Conservation (phyloP, 352 stramenopile genomes). For the Albugo laibachii region DNA sequence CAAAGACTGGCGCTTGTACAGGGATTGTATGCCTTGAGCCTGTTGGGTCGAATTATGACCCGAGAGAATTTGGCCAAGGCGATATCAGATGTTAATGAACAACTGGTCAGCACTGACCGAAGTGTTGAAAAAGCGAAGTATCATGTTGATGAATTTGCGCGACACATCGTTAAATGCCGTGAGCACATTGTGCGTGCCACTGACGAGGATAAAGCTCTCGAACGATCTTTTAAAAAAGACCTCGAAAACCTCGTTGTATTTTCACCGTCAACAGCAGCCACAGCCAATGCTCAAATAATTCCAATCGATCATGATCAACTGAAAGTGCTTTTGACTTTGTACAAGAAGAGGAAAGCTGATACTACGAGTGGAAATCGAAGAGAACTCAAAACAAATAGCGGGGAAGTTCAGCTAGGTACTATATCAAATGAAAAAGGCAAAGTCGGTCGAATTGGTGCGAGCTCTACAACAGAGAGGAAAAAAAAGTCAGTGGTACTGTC, state of each 20-base stretch:
- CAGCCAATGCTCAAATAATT: constrained; percentile 12
- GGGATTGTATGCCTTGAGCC: constrained; percentile 46
- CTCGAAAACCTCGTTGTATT: constrained; percentile 44
- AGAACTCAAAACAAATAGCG: not conserved
- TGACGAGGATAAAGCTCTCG: constrained; percentile 48
- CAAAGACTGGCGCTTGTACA: constrained; percentile 29
- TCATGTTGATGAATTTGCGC: constrained; percentile 27
- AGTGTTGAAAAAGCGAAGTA: constrained; percentile 12
- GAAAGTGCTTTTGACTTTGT: constrained; percentile 56
- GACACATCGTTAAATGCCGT: constrained; percentile 24
- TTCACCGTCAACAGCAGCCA: not conserved
- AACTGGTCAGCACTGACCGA: constrained; percentile 2
- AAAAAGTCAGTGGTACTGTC: no score
- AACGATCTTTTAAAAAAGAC: constrained; percentile 38
- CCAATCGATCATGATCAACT: constrained; percentile 56
- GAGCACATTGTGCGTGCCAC: constrained; percentile 42
- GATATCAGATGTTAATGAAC: constrained; percentile 9
- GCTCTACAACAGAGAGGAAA: no score
- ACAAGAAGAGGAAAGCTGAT: constrained; percentile 45
- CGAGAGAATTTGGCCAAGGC: constrained; percentile 26
- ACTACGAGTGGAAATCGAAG: constrained; percentile 10
- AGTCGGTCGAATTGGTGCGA: no score
- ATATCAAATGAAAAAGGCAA: no score
- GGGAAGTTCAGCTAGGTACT: not conserved
- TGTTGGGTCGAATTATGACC: constrained; percentile 27